phyloP scores from a whole-genome alignment of 805 yeast species.

The Starmerella vitae region DNA sequence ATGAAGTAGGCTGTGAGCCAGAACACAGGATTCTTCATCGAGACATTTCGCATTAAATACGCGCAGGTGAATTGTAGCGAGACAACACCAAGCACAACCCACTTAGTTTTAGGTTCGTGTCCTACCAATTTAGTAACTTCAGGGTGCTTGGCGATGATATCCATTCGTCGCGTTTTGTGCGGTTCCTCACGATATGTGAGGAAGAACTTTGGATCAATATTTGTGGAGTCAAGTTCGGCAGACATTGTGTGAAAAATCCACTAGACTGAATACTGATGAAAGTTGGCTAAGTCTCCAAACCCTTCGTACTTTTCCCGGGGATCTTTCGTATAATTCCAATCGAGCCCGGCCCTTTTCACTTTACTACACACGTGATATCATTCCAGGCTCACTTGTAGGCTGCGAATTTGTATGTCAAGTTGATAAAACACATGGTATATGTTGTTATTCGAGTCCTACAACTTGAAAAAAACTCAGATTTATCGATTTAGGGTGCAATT shows the following conservation, averaged over 20 bases:
- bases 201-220: conserved; percentile 35
- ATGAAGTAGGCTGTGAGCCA: conserved; percentile 54
- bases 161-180: conserved; percentile 59
- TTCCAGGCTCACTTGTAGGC: too few species aligned
- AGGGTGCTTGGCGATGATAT: conserved; percentile 62
- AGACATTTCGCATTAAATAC: conserved; percentile 42
- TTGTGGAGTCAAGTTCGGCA: not conserved
- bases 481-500: too few species aligned
- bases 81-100: conserved; percentile 54
- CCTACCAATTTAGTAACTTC: conserved; percentile 70
- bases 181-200: conserved; percentile 80
- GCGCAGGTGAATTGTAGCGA: conserved; percentile 54
- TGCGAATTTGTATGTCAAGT: too few species aligned
- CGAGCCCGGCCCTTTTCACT: too few species aligned
- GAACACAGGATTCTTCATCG: conserved; percentile 41
- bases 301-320: too few species aligned
- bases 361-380: too few species aligned
- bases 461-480: too few species aligned
- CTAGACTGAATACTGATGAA: too few species aligned
- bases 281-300: too few species aligned
- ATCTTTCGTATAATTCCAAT: too few species aligned
- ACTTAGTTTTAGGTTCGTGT: conserved; percentile 75
- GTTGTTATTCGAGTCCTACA: too few species aligned
- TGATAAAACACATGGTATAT: too few species aligned
- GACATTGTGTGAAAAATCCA: not conserved